A percentile compares a stretch with the other conserved stretches of the same genome.
Evolutionary conservation across 129 eudicot species (phyloP).

Genomic region (Solidago caesia): DNA sequence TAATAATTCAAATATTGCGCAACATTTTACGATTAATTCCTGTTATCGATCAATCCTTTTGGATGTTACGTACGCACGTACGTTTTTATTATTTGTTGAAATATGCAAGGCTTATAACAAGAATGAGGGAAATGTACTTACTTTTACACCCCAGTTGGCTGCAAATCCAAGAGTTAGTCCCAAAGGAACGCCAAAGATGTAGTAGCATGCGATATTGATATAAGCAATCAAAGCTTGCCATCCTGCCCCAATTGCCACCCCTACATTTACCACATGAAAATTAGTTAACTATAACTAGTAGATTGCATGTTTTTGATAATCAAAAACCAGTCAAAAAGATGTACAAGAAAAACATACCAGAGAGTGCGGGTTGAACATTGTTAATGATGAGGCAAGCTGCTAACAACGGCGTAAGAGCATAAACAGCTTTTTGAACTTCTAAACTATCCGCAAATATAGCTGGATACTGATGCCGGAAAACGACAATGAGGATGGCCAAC

Average conservation of each 20-base stretch:
- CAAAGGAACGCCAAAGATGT: constrained; percentile 49
- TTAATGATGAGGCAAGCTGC: constrained; percentile 39
- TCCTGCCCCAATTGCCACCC: constrained; percentile 61
- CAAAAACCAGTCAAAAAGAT: neutral
- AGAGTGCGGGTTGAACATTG: constrained; percentile 47
- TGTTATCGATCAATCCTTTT: too few species aligned
- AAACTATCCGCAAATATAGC: constrained; percentile 30
- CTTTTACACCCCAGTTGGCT: constrained; percentile 39
- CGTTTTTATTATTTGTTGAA: too few species aligned
- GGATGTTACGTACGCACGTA: too few species aligned
- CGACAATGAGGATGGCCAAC: constrained; percentile 23
- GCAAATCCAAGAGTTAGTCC: constrained; percentile 40
- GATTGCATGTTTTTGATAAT: too few species aligned
- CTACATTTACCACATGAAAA: constrained; percentile 23
- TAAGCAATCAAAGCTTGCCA: constrained; percentile 58
- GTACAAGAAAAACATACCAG: constrained; percentile 30
- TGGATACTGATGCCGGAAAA: constrained; percentile 39
- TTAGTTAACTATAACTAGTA: too few species aligned
- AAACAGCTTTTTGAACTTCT: constrained; percentile 42
- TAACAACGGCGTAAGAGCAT: constrained; percentile 43
- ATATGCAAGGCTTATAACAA: too few species aligned
- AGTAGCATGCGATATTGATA: constrained; percentile 47
- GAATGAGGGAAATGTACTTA: constrained; percentile 2
- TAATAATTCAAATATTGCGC: neutral
- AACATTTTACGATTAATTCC: neutral